phyloP scores from a whole-genome alignment of 331 rosid species.

The Stylosanthes scabra region DNA sequence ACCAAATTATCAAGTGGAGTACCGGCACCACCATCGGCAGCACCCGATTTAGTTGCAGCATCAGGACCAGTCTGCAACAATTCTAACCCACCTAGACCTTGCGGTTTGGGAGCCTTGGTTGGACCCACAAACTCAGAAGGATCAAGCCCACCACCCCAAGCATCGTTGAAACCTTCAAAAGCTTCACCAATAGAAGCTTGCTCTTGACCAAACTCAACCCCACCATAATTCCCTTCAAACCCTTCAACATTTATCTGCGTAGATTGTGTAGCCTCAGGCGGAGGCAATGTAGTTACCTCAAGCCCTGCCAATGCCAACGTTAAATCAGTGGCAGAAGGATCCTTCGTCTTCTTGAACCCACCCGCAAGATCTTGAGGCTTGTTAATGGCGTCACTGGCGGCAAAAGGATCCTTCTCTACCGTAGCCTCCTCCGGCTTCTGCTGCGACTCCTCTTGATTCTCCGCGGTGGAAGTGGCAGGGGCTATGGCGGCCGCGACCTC shows the following conservation, averaged over 20 bases:
- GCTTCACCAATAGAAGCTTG: slow-evolving; percentile 84
- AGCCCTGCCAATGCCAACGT: slow-evolving; percentile 79
- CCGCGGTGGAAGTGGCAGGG: slow-evolving; percentile 52
- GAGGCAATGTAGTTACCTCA: slow-evolving; percentile 89
- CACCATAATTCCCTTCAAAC: slow-evolving; percentile 97
- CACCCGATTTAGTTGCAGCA: slow-evolving; percentile 54
- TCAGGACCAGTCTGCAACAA: slow-evolving; percentile 81
- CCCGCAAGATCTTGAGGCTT: slow-evolving; percentile 78
- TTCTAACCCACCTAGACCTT: slow-evolving; percentile 98
- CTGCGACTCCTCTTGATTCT: slow-evolving; percentile 63
- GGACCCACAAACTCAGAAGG: slow-evolving; percentile 86
- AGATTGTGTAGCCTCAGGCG: slow-evolving; percentile 93
- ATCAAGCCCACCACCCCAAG: slow-evolving; percentile 99
- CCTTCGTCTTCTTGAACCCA: slow-evolving; percentile 88
- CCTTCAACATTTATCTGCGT: slow-evolving; percentile 94
- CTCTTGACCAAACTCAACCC: slow-evolving; percentile 84
- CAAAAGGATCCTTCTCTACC: slow-evolving; percentile 87
- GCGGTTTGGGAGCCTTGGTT: slow-evolving; percentile 55
- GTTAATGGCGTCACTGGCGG: slow-evolving; percentile 90
- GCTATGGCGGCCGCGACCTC: slow-evolving; percentile 70
- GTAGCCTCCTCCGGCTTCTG: slow-evolving; percentile 60
- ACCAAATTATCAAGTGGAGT: slow-evolving; percentile 75
- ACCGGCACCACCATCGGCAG: slow-evolving; percentile 54
- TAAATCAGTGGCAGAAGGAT: slow-evolving; percentile 79
- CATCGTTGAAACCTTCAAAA: slow-evolving; percentile 87